Percentiles rank a stretch among this genome's conserved stretches.
Evolutionary conservation across 352 stramenopile species (phyloP).

Genomic region (Pythium pyrilobum): DNA sequence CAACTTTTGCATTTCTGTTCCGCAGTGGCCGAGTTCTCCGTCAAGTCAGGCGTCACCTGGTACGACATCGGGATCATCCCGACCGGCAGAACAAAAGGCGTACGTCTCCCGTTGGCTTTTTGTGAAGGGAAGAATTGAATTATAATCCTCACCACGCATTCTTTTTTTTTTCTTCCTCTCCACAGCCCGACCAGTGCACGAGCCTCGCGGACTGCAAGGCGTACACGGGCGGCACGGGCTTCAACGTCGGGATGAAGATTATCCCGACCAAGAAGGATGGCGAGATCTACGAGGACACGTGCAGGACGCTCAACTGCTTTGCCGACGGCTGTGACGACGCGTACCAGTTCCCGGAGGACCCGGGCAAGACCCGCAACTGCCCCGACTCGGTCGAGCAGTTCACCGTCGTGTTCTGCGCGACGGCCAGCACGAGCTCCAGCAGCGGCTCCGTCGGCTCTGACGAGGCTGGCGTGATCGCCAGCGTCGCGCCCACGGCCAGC

Average conservation of each 20-base stretch:
- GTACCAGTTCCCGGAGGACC: conserved; percentile 53
- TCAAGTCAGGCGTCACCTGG: conserved; percentile 14
- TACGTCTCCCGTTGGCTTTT: too few relatives aligned
- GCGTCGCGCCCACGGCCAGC: background rate
- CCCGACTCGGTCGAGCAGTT: conserved; percentile 24
- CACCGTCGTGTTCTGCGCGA: conserved; percentile 40
- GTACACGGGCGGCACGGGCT: conserved; percentile 45
- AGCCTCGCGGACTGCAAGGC: conserved; percentile 49
- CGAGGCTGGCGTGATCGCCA: conserved; percentile 3
- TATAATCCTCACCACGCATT: too few relatives aligned
- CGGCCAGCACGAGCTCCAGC: background rate
- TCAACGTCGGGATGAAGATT: conserved; percentile 63
- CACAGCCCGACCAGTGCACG: conserved; percentile 36
- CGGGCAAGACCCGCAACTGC: conserved; percentile 56
- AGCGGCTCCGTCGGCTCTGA: conserved; percentile 9
- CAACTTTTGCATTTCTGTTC: background rate
- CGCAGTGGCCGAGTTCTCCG: conserved; percentile 22
- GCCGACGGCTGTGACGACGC: conserved; percentile 45
- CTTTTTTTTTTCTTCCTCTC: background rate
- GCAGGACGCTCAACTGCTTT: conserved; percentile 41
- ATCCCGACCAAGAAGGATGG: conserved; percentile 11
- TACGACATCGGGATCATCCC: conserved; percentile 25
- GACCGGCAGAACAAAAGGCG: conserved; percentile 3
- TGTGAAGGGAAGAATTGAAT: too few relatives aligned
- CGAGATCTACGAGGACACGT: conserved; percentile 16